Conservation (phyloP, 306 rosid species). For the Quercus glauca region DNA sequence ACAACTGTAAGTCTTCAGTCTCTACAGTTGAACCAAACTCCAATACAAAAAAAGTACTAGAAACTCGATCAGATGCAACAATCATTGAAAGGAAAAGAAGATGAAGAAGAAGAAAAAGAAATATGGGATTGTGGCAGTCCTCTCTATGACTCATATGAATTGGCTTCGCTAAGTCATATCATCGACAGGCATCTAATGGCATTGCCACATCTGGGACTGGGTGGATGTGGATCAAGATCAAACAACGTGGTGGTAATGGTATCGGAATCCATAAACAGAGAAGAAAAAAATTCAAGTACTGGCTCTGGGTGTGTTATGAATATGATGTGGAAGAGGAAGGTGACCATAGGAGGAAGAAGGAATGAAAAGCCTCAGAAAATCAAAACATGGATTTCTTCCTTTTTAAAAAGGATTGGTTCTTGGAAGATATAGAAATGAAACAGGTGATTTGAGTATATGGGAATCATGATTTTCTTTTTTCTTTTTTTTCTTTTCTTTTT, state of each 20-base stretch:
- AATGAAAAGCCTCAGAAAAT: slow-evolving; percentile 30
- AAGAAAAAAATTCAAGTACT: not conserved
- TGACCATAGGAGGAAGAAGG: slow-evolving; percentile 4
- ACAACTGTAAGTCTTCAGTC: not conserved
- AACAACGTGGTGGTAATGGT: not conserved
- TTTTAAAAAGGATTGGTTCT: slow-evolving; percentile 29
- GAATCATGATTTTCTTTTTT: not conserved
- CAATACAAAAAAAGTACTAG: not conserved
- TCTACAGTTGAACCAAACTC: not conserved
- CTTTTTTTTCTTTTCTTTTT: not conserved
- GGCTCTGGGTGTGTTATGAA: slow-evolving; percentile 25
- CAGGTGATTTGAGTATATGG: slow-evolving; percentile 1
- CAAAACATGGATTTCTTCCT: slow-evolving; percentile 24
- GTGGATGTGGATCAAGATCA: not conserved
- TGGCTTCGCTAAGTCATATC: slow-evolving; percentile 51
- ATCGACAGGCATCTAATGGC: slow-evolving; percentile 69
- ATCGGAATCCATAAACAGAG: slow-evolving; percentile 3
- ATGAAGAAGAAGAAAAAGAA: slow-evolving; percentile 4
- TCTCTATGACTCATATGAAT: slow-evolving; percentile 72
- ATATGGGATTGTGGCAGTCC: slow-evolving; percentile 93
- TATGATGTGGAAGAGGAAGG: slow-evolving; percentile 38
- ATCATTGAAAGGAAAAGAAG: slow-evolving; percentile 24
- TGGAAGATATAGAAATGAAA: slow-evolving; percentile 29
- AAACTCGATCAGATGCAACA: slow-evolving; percentile 26
- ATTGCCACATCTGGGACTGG: slow-evolving; percentile 34